Evolutionary conservation across 2,329 filamentous ascomycete species (phyloP).

Genomic region (Neospermospora avenae): DNA sequence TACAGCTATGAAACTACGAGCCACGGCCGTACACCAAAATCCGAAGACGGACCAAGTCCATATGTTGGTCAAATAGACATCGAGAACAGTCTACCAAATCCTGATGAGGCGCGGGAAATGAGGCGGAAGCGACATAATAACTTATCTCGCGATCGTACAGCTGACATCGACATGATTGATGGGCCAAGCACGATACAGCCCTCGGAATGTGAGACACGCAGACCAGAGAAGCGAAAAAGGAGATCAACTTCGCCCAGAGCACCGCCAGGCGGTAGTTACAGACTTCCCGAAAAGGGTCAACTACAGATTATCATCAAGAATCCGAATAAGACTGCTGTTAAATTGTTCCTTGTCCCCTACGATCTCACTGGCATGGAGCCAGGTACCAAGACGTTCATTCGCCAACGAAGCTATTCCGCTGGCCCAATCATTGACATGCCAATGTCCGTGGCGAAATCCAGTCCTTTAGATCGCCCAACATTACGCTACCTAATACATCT

Average conservation of each 20-base stretch:
- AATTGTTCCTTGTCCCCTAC: conserved; percentile 91
- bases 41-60: conserved; percentile 85
- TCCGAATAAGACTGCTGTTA: conserved; percentile 96
- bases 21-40: conserved; percentile 54
- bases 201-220: conserved; percentile 40
- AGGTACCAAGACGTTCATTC: conserved; percentile 92
- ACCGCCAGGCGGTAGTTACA: conserved; percentile 84
- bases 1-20: conserved; percentile 81
- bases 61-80: conserved; percentile 94
- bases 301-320: conserved; percentile 98
- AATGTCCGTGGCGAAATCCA: conserved; percentile 32
- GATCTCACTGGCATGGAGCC: conserved; percentile 89
- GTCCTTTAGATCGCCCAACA: conserved; percentile 62
- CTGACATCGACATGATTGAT: conserved; percentile 29
- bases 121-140: conserved; percentile 38
- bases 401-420: conserved; percentile 88
- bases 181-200: conserved; percentile 17
- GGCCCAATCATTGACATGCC: conserved; percentile 71
- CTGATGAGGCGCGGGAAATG: conserved; percentile 41
- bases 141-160: conserved; percentile 15
- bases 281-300: conserved; percentile 90
- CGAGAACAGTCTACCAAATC: conserved; percentile 68
- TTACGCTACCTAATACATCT: conserved; percentile 89
- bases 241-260: conserved; percentile 59
- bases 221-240: conserved; percentile 56